Base-by-base conservation (phyloP, 2,329 filamentous ascomycete species). In the Plectosphaerella cucumerina region DNA sequence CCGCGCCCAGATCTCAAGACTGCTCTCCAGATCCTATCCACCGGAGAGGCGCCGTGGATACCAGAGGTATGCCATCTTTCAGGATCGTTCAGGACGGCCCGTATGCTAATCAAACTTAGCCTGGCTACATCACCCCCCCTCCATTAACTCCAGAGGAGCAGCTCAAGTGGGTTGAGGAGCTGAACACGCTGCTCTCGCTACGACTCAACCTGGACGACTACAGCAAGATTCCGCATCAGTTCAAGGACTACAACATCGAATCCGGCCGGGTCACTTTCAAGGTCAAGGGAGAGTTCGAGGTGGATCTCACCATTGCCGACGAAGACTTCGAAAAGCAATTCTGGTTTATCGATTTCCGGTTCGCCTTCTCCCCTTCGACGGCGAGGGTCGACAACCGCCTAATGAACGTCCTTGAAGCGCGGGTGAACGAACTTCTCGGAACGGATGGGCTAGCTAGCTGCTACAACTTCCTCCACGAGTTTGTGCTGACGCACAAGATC, bases 311-410 rank as follows among this genome's bases (percentile, higher is more conserved):
- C 1, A 88, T 97, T 56, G 90, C 89, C 17, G 87, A 92, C 59
- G 92, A 97, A 63, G 87, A 94, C 57, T 82, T 85, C 17, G 76
- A 84, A 31, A 87, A 88, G 49, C 92, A 95, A 60, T 95, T 96
- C 64, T 97, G 88, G 77, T 96, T 97, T 64, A 89, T 97, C 55
- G 92, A 97, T 66, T 85, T 97, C 60, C 84, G 92, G 53, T 91
- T 96, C 59, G 73, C 85, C 14, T 99, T 96, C 65, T 77, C 74
- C 9, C 93, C 93, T 1, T 77, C 84, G 0, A 78, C 87, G 1
- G 69, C 68, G 12, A 71, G 75, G 46, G 62, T 95, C 8, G 76
- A 86, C 0, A 81, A 86, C 22, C 72, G 73, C 4, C 70, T 95
- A 43, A 80, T 86, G 50, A 72, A 75, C 34, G 80, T 82, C 51